phyloP scores from a whole-genome alignment of 2,329 filamentous ascomycete genomes.

The Cercospora janseana region DNA sequence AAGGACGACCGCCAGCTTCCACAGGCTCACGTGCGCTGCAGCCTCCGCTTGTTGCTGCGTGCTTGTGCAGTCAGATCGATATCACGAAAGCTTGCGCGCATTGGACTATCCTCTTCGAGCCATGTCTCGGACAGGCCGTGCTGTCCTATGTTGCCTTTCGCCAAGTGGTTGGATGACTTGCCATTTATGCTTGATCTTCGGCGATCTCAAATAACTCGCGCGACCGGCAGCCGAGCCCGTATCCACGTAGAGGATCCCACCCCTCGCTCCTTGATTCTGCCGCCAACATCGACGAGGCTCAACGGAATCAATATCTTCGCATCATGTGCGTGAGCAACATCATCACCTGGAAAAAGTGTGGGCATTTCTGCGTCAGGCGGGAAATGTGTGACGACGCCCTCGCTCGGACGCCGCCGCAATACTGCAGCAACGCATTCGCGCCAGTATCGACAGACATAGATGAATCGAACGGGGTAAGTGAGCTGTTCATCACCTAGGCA shows the following conservation, averaged over 20 bases:
- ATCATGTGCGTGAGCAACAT: conserved; percentile 26
- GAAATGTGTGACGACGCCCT: conserved; percentile 22
- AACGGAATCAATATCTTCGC: neutral
- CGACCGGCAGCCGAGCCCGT: neutral
- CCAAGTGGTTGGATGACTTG: neutral
- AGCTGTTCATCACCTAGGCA: neutral
- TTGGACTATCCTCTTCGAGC: too few species aligned
- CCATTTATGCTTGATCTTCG: conserved; percentile 4
- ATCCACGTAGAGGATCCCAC: too few species aligned
- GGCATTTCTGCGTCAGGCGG: conserved; percentile 21
- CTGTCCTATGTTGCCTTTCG: neutral
- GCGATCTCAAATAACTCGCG: neutral
- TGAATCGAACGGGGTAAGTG: conserved; percentile 16
- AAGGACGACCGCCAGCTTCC: too few species aligned
- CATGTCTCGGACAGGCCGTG: neutral
- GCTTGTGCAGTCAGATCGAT: too few species aligned
- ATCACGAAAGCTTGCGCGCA: too few species aligned
- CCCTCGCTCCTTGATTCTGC: too few species aligned
- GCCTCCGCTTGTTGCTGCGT: too few species aligned
- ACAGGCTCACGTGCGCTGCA: neutral
- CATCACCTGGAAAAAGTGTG: conserved; percentile 23
- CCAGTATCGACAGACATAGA: conserved; percentile 22
- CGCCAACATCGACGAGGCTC: neutral
- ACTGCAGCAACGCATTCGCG: conserved; percentile 19
- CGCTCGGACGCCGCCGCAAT: conserved; percentile 12